Evolutionary conservation across 495 filamentous ascomycete genomes (phyloP), one percentile per base, ranked within the genome.

Genomic region (Lentithecium fluviatile): DNA sequence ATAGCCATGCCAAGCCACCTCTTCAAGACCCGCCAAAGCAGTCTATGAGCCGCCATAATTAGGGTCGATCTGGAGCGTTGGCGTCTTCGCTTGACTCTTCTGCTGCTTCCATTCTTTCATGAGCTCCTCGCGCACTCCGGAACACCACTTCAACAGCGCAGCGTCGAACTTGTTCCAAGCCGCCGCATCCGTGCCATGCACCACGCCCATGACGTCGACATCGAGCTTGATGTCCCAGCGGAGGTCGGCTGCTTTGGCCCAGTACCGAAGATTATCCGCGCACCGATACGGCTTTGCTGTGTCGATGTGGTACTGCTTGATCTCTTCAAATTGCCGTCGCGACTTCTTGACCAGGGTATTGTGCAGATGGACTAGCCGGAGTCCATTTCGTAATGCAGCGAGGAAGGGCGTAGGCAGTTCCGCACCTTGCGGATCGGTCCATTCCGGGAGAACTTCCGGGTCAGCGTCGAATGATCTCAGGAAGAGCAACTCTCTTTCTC

Each of bases 171-270:
- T 81, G 57, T 77, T 77, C 90, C 90, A 96, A 11, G 88, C 85
- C 50, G 78, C 77, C 15, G 78, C 77, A 52, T 82, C 80, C n/a
- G 69, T 77, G 49, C 78, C 81, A 60, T 91, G 83, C 6, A 95
- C 91, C 12, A 97, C 85, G 11, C 85, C 89, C 77, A 91, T 86
- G 23, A 91, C 90, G 69, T 96, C 89, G 53, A 95, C 80, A 66
- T 89, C 85, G 53, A 97, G 78, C 59, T 89, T 83, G 19, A 90
- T 82, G 75, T 97, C 95, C 89, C 92, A 98, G 23, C 94, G 83
- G 50, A 97, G 80, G 75, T 97, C 90, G 6, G 91, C 90, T 19
- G 95, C 95, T 75, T 98, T 98, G 71, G 89, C 80, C 93, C 94
- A 98, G 78, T 85, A 98, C 11, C 90, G 82, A 36, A 98, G 80